Evolutionary conservation across 306 rosid genomes (phyloP).

Genomic region (Rosa rugosa): DNA sequence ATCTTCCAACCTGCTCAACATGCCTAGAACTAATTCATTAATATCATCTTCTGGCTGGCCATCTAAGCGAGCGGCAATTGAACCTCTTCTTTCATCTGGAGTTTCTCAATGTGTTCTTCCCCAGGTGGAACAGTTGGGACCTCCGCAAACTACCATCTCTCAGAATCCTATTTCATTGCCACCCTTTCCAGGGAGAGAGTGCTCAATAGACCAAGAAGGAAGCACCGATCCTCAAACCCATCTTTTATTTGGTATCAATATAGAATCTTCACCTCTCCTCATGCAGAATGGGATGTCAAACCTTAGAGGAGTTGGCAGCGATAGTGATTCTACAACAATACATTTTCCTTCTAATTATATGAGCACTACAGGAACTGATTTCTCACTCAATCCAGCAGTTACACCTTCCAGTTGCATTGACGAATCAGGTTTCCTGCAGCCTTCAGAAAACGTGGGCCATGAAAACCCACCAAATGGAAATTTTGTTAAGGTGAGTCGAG

Average conservation of each 20-base stretch:
- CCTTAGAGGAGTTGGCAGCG: conserved; percentile 62
- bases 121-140: conserved; percentile 72
- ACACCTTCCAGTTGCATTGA: conserved; percentile 61
- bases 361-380: conserved; percentile 55
- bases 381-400: conserved; percentile 58
- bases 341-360: conserved; percentile 69
- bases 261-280: conserved; percentile 80
- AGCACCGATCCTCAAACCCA: conserved; percentile 74
- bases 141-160: conserved; percentile 50
- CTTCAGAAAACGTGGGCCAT: conserved; percentile 60
- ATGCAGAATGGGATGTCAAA: conserved; percentile 76
- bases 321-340: conserved; percentile 47
- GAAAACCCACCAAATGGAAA: conserved; percentile 59
- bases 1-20: conserved; percentile 61
- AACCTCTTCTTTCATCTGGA: conserved; percentile 75
- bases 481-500: conserved; percentile 79
- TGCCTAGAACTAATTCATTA: conserved; percentile 56
- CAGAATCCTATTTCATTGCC: conserved; percentile 69
- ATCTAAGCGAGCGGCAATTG: conserved; percentile 78
- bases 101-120: conserved; percentile 65
- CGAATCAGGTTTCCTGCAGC: conserved; percentile 69
- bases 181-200: conserved; percentile 96
- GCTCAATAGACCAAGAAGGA: conserved; percentile 81
- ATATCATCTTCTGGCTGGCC: conserved; percentile 70
- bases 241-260: conserved; percentile 90